These are phyloP conservation scores for Blumeria graminis DNA, from an alignment of 2,329 filamentous ascomycete genomes.

Conservation along the genomic window DNA sequence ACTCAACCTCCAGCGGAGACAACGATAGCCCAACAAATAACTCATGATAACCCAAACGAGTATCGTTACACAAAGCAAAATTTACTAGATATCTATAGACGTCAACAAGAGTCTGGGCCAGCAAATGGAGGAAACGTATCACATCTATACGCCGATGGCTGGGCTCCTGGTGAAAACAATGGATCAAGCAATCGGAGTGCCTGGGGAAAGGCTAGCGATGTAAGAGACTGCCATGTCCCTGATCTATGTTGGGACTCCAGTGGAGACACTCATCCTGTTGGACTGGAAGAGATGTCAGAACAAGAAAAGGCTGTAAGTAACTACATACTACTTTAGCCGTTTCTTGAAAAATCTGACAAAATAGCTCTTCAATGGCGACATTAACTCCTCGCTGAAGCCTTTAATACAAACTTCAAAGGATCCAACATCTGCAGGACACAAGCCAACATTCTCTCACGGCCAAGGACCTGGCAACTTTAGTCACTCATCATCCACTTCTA, in stretches of 20 bases:
- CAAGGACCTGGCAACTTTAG: slow-evolving; percentile 37
- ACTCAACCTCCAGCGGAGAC: slow-evolving; percentile 7
- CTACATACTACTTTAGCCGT: neutral
- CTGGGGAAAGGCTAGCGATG: slow-evolving; percentile 60
- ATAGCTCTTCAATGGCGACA: slow-evolving; percentile 59
- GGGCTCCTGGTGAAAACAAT: slow-evolving; percentile 54
- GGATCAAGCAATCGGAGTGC: slow-evolving; percentile 30
- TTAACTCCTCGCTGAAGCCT: slow-evolving; percentile 84
- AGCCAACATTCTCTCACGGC: slow-evolving; percentile 52
- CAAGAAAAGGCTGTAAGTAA: slow-evolving; percentile 33
- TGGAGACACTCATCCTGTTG: slow-evolving; percentile 46
- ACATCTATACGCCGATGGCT: slow-evolving; percentile 47
- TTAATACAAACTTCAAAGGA: slow-evolving; percentile 38
- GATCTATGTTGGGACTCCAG: slow-evolving; percentile 74
- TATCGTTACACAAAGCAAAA: slow-evolving; percentile 22
- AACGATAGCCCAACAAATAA: slow-evolving; percentile 16
- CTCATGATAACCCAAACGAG: slow-evolving; percentile 18
- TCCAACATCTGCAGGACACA: slow-evolving; percentile 41
- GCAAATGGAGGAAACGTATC: slow-evolving; percentile 31
- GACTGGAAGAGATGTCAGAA: slow-evolving; percentile 41
- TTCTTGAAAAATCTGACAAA: slow-evolving; percentile 7
- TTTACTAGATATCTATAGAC: slow-evolving; percentile 48
- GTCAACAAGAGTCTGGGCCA: slow-evolving; percentile 25
- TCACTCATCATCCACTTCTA: slow-evolving; percentile 46
- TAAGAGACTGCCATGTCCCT: slow-evolving; percentile 56